Evolutionary conservation across 169 alveolate genomes (phyloP).

Genomic region (Babesia sp.): DNA sequence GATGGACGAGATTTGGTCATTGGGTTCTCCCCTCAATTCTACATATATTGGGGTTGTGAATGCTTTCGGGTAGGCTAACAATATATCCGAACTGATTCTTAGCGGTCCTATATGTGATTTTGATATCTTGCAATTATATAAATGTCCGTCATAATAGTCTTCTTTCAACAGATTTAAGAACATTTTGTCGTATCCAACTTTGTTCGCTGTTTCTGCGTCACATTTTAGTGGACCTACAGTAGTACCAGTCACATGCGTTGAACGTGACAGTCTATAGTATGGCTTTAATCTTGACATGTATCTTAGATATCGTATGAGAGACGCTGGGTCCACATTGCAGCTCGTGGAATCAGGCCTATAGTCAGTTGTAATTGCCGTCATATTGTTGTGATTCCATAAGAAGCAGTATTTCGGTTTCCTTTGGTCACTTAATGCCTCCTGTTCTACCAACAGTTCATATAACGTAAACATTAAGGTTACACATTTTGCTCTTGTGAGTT

Average conservation of each 20-base stretch:
- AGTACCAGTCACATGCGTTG: neutral
- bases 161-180: constrained; percentile 1
- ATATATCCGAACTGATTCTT: constrained; percentile 12
- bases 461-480: constrained; percentile 22
- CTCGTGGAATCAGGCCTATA: neutral
- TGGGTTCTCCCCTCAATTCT: constrained; percentile 16
- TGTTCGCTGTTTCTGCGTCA: too few species aligned
- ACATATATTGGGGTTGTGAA: constrained; percentile 34
- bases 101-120: constrained; percentile 49
- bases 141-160: neutral
- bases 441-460: constrained; percentile 27
- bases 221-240: neutral
- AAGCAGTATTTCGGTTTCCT: constrained; percentile 1
- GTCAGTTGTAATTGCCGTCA: neutral
- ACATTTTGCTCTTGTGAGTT: constrained; percentile 39
- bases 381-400: constrained; percentile 29
- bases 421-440: too few species aligned
- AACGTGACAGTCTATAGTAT: constrained; percentile 15
- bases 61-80: constrained; percentile 19
- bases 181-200: neutral
- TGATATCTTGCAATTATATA: neutral
- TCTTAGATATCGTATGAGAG: constrained; percentile 14
- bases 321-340: constrained; percentile 5
- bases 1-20: neutral
- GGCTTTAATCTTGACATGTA: constrained; percentile 37